Percentiles rank a stretch among this genome's conserved stretches.
phyloP scores from a whole-genome alignment of 2,329 filamentous ascomycete species.

The Phyllosticta capitalensis region DNA sequence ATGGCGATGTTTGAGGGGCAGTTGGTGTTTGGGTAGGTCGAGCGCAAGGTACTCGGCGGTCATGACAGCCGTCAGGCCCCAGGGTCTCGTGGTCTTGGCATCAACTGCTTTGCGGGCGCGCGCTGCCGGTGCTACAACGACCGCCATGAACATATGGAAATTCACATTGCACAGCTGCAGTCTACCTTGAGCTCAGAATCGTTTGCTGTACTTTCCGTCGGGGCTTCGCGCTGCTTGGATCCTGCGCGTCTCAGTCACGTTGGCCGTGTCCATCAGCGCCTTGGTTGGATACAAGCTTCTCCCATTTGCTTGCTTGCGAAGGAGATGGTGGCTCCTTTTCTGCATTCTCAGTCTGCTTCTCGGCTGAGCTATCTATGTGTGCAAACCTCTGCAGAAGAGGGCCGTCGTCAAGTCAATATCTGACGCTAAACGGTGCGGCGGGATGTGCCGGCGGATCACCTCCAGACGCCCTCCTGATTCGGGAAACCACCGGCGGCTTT shows the following conservation, averaged over 20 bases:
- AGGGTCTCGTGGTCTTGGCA: slow-evolving; percentile 2
- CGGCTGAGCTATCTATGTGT: no score
- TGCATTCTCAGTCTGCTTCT: no score
- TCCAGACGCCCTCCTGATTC: background rate
- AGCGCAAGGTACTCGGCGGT: slow-evolving; percentile 8
- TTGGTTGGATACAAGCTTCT: background rate
- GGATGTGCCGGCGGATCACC: background rate
- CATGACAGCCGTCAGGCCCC: slow-evolving; percentile 5
- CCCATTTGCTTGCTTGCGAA: no score
- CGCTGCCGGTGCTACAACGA: background rate
- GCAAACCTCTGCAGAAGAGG: no score
- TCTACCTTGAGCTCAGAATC: no score
- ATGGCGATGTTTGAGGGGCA: background rate
- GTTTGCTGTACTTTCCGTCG: background rate
- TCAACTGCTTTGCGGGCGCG: background rate
- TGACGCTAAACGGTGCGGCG: background rate
- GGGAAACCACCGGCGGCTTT: background rate
- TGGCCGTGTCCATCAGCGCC: background rate
- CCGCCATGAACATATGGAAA: background rate
- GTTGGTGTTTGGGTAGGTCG: background rate
- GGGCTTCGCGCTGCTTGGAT: background rate
- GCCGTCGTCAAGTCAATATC: background rate
- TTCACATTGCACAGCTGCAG: background rate
- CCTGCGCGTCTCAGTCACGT: background rate
- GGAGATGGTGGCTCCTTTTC: no score